Conservation (phyloP, 495 filamentous ascomycete species). For the Melanomma pulvis-pyrius region DNA sequence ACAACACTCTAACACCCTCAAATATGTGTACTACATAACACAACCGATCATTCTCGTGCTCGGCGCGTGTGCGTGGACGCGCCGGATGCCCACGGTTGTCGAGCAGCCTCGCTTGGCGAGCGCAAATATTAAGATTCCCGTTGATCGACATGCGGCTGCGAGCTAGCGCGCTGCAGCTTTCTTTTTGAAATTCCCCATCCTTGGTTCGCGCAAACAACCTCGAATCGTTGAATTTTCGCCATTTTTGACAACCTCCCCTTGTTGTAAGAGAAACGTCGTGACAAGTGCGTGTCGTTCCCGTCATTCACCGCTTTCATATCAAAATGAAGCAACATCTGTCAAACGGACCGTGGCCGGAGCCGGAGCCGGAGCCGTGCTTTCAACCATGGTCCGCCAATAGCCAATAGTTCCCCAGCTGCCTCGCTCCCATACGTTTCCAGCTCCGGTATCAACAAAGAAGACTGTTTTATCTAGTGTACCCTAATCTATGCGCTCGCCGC, state of each 20-base stretch:
- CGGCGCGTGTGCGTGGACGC: neutral
- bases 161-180: conserved; percentile 14
- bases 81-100: conserved; percentile 1
- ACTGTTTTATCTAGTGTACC: no score
- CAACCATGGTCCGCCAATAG: neutral
- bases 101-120: neutral
- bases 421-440: neutral
- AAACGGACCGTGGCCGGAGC: neutral
- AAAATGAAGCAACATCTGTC: neutral
- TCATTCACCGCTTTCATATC: neutral
- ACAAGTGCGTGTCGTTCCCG: no score
- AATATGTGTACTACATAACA: neutral
- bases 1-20: neutral
- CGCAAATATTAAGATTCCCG: conserved; percentile 16
- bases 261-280: neutral
- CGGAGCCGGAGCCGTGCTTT: neutral
- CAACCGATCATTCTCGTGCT: conserved; percentile 4
- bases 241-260: neutral
- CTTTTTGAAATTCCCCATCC: neutral
- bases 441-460: neutral
- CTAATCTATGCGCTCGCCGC: no score
- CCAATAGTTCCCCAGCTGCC: no score
- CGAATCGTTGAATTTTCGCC: neutral
- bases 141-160: conserved; percentile 33
- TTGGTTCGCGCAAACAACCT: neutral